A percentile compares a stretch with the other conserved stretches of the same genome.
Conservation (phyloP, 768 basidiomycete genomes). For the Podaxis sp. region DNA sequence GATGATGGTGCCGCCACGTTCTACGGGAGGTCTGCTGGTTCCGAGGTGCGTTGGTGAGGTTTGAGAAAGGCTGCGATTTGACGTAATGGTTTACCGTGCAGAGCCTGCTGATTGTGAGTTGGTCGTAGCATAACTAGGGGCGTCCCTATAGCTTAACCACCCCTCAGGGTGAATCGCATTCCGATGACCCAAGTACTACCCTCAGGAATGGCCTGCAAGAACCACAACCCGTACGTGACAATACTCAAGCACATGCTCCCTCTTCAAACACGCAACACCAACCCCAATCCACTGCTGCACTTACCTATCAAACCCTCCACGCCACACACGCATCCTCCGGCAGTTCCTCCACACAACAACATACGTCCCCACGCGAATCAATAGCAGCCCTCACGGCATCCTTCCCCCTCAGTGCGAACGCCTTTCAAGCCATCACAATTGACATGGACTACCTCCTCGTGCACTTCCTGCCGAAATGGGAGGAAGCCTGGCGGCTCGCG, state of each 20-base stretch:
- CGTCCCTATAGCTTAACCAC: background rate
- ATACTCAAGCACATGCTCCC: background rate
- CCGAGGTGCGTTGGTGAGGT: slow-evolving; percentile 48
- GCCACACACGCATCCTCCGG: background rate
- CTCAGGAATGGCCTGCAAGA: background rate
- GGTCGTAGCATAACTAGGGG: slow-evolving; percentile 15
- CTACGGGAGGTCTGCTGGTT: slow-evolving; percentile 69
- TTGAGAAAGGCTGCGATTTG: slow-evolving; percentile 8
- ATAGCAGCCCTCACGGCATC: slow-evolving; percentile 27
- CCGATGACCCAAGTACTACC: background rate
- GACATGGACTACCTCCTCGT: slow-evolving; percentile 46
- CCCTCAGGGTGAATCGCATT: slow-evolving; percentile 10
- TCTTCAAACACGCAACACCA: background rate
- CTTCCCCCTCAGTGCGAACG: slow-evolving; percentile 49
- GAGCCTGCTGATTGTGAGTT: slow-evolving; percentile 57
- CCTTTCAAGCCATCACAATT: slow-evolving; percentile 27
- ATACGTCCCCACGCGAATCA: background rate
- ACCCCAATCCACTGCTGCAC: background rate
- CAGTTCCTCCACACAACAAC: no score
- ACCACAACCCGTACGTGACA: background rate
- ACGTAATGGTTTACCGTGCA: slow-evolving; percentile 21
- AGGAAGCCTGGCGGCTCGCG: slow-evolving; percentile 54
- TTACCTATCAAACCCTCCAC: background rate
- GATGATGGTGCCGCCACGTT: slow-evolving; percentile 72
- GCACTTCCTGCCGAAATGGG: slow-evolving; percentile 56